Evolutionary conservation across 129 eudicot genomes (phyloP), one percentile per base, ranked within the genome.

Genomic region (Flaveria brownii): DNA sequence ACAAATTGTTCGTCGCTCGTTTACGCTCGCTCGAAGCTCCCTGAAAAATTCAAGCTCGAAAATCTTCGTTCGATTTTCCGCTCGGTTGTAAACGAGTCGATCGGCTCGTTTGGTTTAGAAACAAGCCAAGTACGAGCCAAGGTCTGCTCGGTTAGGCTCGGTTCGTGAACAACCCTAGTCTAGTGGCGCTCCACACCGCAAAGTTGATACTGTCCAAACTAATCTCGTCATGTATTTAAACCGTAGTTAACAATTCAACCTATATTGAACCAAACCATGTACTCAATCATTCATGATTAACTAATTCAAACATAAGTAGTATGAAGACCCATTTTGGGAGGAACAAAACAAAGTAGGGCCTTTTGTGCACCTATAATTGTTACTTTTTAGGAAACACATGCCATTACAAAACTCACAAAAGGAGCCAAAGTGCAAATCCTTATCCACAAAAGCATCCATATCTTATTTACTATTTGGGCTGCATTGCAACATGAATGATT

Each of bases 401-500:
- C 28, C 54, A 25, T 71, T 36, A 6, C 33, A 68, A 74, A 73
- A 46, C 63, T 67, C 67, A 47, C 76, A 74, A 70, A 67, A 72
- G 13, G 33, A 18, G 41, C 57, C 18, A 67, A 74, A 80, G 83
- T 80, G 43, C 33, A 65, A 60, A 64, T 56, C 68, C 46, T 73
- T 65, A 47, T 70, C 75, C 49, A 69, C 45, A 26, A 69, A 69
- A 78, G 52, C 77, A 70, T 43, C 67, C 75, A 64, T 60, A 71
- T 46, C 51, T 61, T 71, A 79, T 71, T 71, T 70, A 70, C 70
- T 62, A 71, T 70, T 57, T 71, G 52, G 72, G 45, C 30, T 57
- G n/a, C 76, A 77, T 57, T 67, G 23, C 62, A 71, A 78, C 42
- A 78, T 15, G 42, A 46, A 71, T 78, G 65, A 61, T 78, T 57